Percentiles rank a stretch among this genome's conserved stretches.
These are phyloP conservation scores for Globisporangium rhizosaccharum DNA, from an alignment of 352 stramenopile genomes.

Conservation along the genomic window DNA sequence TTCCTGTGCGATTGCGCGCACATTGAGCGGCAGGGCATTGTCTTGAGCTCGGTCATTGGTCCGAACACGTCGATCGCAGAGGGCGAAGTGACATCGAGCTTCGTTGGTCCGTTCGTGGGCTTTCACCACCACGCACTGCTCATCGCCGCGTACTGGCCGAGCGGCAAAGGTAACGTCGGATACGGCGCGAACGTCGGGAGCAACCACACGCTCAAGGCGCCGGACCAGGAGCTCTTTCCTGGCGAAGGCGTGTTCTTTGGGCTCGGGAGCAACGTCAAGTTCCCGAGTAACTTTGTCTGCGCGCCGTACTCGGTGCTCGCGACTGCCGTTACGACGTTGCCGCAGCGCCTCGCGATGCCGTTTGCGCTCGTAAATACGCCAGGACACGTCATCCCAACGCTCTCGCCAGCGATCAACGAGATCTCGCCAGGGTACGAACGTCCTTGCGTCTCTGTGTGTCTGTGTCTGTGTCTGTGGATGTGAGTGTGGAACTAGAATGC, in stretches of 20 bases:
- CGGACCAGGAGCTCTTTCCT: slow-evolving; percentile 86
- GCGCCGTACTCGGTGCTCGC: slow-evolving; percentile 94
- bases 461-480: slow-evolving; percentile 17
- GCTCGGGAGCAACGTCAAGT: slow-evolving; percentile 92
- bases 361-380: slow-evolving; percentile 75
- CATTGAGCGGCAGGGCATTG: slow-evolving; percentile 77
- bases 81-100: slow-evolving; percentile 87
- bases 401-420: slow-evolving; percentile 83
- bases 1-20: slow-evolving; percentile 78
- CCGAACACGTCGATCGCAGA: slow-evolving; percentile 83
- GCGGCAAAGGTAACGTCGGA: slow-evolving; percentile 91
- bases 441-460: not conserved
- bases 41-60: slow-evolving; percentile 84
- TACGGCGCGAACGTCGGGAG: slow-evolving; percentile 95
- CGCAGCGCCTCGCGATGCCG: slow-evolving; percentile 82
- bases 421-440: slow-evolving; percentile 65
- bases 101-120: slow-evolving; percentile 92
- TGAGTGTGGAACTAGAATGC: too few species aligned
- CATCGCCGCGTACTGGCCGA: slow-evolving; percentile 89
- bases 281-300: slow-evolving; percentile 90
- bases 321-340: slow-evolving; percentile 87
- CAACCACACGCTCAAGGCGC: slow-evolving; percentile 94
- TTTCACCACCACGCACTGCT: slow-evolving; percentile 94
- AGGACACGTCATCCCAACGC: slow-evolving; percentile 62
- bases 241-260: slow-evolving; percentile 96